These are phyloP conservation scores for Lagenidium sp. DNA, from an alignment of 352 stramenopile species.

Conservation along the genomic window DNA sequence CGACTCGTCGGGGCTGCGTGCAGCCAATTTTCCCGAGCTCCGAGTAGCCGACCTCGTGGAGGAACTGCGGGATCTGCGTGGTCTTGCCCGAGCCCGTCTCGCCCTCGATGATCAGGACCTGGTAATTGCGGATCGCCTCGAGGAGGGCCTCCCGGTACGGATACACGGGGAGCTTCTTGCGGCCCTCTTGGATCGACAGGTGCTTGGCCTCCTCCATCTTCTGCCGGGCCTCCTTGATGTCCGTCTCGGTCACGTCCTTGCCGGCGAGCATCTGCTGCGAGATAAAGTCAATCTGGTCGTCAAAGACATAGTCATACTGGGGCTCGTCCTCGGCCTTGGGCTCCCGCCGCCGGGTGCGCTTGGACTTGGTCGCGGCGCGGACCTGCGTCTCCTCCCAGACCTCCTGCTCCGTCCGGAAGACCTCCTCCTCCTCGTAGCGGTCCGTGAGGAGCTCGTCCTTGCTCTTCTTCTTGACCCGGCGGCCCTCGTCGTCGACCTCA, in stretches of 20 bases:
- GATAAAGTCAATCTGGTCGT: conserved; percentile 99
- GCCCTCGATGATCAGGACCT: conserved; percentile 79
- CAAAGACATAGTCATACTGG: conserved; percentile 96
- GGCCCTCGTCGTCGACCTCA: conserved; percentile 85
- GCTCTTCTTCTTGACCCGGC: conserved; percentile 87
- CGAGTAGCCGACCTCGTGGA: conserved; percentile 95
- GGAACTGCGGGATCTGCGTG: conserved; percentile 98
- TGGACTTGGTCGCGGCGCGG: conserved; percentile 79
- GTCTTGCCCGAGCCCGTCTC: conserved; percentile 97
- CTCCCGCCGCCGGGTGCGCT: conserved; percentile 75
- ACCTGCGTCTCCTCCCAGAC: conserved; percentile 97
- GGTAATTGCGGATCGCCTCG: conserved; percentile 93
- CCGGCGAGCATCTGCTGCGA: conserved; percentile 84
- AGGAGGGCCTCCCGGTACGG: conserved; percentile 97
- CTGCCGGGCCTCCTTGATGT: conserved; percentile 54
- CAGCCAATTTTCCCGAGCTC: conserved; percentile 95
- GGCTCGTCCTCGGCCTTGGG: conserved; percentile 41
- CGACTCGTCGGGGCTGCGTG: conserved; percentile 94
- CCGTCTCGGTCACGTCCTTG: conserved; percentile 75
- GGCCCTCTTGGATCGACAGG: conserved; percentile 92
- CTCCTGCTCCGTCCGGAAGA: conserved; percentile 96
- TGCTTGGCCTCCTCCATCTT: conserved; percentile 81
- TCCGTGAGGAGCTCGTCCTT: conserved; percentile 91
- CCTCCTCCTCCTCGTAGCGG: conserved; percentile 89
- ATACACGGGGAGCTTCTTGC: conserved; percentile 97